These are phyloP conservation scores for Ampelocalamus luodianensis DNA, from an alignment of 176 grass and related monocot genomes.

Conservation along the genomic window DNA sequence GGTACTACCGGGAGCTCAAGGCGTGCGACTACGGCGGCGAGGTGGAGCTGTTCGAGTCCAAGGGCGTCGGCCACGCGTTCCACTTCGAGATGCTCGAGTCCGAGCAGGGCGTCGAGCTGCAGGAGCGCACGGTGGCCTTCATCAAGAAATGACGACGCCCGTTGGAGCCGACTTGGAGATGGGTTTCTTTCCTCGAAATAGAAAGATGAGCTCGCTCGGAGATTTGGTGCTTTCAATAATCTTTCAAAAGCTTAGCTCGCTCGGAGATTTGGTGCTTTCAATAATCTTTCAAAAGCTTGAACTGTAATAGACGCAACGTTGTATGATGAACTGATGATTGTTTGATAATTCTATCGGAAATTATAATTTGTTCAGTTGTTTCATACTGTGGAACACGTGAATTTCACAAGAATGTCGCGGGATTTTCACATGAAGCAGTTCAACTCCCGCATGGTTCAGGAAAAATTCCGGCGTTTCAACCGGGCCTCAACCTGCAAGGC, in stretches of 20 bases:
- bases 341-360: neutral
- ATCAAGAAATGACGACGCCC: slow-evolving; percentile 41
- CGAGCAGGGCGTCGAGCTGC: slow-evolving; percentile 45
- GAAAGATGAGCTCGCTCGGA: neutral
- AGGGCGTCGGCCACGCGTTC: slow-evolving; percentile 65
- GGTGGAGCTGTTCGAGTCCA: slow-evolving; percentile 55
- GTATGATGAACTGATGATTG: neutral
- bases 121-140: slow-evolving; percentile 47
- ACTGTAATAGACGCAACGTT: neutral
- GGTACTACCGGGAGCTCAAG: slow-evolving; percentile 62
- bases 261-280: neutral
- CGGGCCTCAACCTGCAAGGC: too few relatives aligned
- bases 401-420: too few relatives aligned
- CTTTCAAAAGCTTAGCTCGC: neutral
- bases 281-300: neutral
- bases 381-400: neutral
- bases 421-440: too few relatives aligned
- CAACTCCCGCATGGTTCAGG: too few relatives aligned
- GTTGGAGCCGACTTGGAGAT: neutral
- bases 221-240: neutral
- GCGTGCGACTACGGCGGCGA: slow-evolving; percentile 54
- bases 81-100: slow-evolving; percentile 47
- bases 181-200: slow-evolving; percentile 4
- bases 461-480: too few relatives aligned
- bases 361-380: neutral